These are phyloP conservation scores for Metschnikowia corniflorae DNA, from an alignment of 805 yeast species.

Conservation along the genomic window DNA sequence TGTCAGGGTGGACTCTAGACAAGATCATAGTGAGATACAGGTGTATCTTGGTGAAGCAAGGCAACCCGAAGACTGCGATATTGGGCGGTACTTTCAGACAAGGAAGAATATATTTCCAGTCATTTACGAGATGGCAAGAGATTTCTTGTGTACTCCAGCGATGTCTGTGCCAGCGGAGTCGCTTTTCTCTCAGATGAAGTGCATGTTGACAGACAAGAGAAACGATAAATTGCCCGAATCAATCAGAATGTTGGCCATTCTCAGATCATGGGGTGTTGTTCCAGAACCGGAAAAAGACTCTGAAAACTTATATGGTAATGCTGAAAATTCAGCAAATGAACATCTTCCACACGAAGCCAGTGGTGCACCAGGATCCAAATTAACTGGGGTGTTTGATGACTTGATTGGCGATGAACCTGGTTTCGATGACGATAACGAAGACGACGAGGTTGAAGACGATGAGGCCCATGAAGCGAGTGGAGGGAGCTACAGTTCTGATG, in stretches of 20 bases:
- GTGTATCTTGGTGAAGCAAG: background rate
- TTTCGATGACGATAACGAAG: background rate
- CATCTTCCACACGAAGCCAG: background rate
- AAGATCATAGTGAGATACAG: background rate
- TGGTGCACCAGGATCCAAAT: background rate
- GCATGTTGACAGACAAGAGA: background rate
- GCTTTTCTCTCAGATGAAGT: background rate
- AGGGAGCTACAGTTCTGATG: too few species aligned
- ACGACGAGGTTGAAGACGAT: background rate
- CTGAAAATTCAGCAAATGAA: background rate
- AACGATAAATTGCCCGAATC: background rate
- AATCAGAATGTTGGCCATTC: background rate
- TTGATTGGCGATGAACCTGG: background rate
- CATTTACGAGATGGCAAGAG: background rate
- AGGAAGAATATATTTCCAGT: background rate
- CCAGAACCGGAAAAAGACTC: background rate
- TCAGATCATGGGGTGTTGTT: background rate
- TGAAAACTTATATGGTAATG: background rate
- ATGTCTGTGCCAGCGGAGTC: background rate
- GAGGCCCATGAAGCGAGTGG: too few species aligned
- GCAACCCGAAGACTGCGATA: background rate
- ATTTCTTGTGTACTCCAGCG: background rate
- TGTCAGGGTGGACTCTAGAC: background rate
- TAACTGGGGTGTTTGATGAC: background rate
- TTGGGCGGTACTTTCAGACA: background rate